A percentile compares a stretch with the other conserved stretches of the same genome.
Evolutionary conservation across 108 stramenopile species (phyloP).

Genomic region (Conticribra guillardii): DNA sequence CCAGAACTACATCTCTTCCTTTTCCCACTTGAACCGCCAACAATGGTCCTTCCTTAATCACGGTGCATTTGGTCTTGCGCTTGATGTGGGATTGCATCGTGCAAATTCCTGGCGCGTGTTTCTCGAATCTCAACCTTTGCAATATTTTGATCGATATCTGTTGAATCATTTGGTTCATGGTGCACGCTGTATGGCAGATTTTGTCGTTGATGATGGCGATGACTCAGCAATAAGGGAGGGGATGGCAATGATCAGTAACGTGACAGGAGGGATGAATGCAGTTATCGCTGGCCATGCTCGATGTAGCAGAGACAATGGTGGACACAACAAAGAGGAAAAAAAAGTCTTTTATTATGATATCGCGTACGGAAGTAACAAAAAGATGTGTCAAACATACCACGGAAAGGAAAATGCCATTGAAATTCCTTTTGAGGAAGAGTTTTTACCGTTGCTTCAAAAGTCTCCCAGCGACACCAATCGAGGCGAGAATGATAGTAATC

Average conservation of each 20-base stretch:
- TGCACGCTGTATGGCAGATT: constrained; percentile 57
- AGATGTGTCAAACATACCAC: constrained; percentile 64
- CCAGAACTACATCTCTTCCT: not conserved
- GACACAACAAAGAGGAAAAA: not conserved
- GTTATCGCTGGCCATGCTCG: constrained; percentile 63
- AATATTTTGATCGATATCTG: constrained; percentile 76
- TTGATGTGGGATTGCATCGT: constrained; percentile 57
- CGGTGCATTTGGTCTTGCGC: constrained; percentile 68
- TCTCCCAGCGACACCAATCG: not conserved
- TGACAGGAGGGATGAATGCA: constrained; percentile 71
- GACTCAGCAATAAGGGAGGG: constrained; percentile 32
- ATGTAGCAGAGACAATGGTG: constrained; percentile 6
- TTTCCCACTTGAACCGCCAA: constrained; percentile 20
- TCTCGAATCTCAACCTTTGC: constrained; percentile 71
- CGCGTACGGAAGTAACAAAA: constrained; percentile 75
- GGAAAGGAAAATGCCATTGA: constrained; percentile 49
- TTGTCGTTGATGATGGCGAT: constrained; percentile 31
- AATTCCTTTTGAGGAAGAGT: constrained; percentile 62
- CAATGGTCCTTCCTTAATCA: constrained; percentile 51
- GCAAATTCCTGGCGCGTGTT: constrained; percentile 67
- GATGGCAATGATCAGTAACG: constrained; percentile 50
- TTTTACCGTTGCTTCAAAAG: constrained; percentile 27
- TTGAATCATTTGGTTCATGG: constrained; percentile 70
- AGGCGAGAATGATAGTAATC: constrained; percentile 18
- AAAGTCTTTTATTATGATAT: constrained; percentile 72